Evolutionary conservation across 164 flowering plant species (phyloP).

Genomic region (Stephania cephalantha): DNA sequence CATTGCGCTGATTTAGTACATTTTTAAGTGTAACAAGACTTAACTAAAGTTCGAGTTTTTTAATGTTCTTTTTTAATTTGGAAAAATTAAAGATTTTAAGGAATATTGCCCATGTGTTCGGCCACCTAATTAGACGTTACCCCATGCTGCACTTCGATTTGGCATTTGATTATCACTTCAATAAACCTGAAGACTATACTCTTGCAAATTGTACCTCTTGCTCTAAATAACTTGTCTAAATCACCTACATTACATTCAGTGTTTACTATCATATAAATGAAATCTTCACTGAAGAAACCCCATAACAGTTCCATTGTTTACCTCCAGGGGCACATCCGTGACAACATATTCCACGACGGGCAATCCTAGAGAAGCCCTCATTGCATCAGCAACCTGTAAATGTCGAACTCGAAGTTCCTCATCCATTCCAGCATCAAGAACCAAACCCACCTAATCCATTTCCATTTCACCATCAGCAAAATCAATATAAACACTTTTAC

Average conservation of each 20-base stretch:
- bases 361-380: conserved; percentile 87
- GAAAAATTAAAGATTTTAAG: too few species aligned
- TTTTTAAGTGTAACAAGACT: too few species aligned
- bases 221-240: too few species aligned
- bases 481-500: background rate
- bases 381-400: conserved; percentile 81
- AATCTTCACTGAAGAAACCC: background rate
- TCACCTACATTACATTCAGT: background rate
- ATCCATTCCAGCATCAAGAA: conserved; percentile 82
- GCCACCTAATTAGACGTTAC: too few species aligned
- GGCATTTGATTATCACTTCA: too few species aligned
- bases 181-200: too few species aligned
- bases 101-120: too few species aligned
- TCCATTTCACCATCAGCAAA: background rate
- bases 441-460: conserved; percentile 63
- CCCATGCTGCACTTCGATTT: too few species aligned
- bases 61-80: too few species aligned
- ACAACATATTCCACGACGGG: conserved; percentile 68
- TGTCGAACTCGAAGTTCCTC: conserved; percentile 69
- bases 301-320: conserved; percentile 9
- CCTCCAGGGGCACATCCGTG: conserved; percentile 70
- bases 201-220: too few species aligned
- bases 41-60: too few species aligned
- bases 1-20: too few species aligned
- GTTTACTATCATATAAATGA: background rate